Base-by-base conservation (phyloP, 2,329 filamentous ascomycete species). In the Colletotrichum chlorophyti region DNA sequence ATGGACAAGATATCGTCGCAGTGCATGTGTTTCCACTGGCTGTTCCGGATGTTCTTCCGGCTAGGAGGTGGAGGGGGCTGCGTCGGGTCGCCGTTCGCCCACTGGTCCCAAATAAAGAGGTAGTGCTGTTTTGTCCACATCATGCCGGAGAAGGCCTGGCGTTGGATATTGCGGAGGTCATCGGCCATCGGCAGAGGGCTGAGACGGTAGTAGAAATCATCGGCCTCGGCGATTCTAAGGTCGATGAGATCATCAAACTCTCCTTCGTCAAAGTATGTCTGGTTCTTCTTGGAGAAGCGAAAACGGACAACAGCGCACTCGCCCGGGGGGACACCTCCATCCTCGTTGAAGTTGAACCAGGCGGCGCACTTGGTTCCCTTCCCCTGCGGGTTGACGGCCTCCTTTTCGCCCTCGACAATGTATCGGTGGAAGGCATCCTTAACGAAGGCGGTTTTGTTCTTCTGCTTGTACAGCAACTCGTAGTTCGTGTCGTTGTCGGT, bases 101-200 rank as follows among this genome's bases (percentile, higher is more conserved):
- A 98, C 71, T 98, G 91, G 64, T 98, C 93, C 92, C 93, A 97
- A 67, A 98, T 87, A 74, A 98, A 97, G 70, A 96, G 86, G 73
- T 98, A 98, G 76, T 92, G 91, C 73, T 98, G 94, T 74, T 98
- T 98, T 63, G 90, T 96, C 94, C 94, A 98, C 83, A 98, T 89
- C 94, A 98, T 98, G 51, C 95, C 94, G 1, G 93, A 88, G 65
- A 97, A 90, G 4, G 94, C 95, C 73, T 97, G 93, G 65, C 94
- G 86, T 76, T 98, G 95, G 65, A 98, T 95, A 73, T 96, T 97
- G 65, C 93, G 89, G 58, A 97, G 82, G 69, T 98, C 94, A 45
- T 98, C 93, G 0, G 91, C 84, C 89, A 97, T 96, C 3, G 93
- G 94, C 34, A 97, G 81, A 3, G 94, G 94, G 74, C 92, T 97